Percentiles rank a stretch among this genome's conserved stretches.
Conservation (phyloP, 1,139 yeast genomes). For the Saccharomyces hybrid region DNA sequence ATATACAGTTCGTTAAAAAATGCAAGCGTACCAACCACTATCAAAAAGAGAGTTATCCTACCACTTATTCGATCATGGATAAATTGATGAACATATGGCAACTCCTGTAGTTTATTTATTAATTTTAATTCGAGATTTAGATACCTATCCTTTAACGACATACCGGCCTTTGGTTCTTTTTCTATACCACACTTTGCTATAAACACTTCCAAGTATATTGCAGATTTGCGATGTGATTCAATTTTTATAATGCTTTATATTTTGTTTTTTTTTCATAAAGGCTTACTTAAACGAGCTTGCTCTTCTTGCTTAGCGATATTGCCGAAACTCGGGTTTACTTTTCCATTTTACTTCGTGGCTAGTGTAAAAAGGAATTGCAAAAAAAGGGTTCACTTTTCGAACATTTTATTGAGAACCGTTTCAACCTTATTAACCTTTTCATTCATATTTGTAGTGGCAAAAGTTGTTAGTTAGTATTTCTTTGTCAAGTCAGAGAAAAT, state of each 20-base stretch:
- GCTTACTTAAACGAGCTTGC: constrained; percentile 2
- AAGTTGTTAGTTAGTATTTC: neutral
- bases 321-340: neutral
- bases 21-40: constrained; percentile 29
- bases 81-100: constrained; percentile 24
- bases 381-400: constrained; percentile 1
- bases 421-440: constrained; percentile 11
- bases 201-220: neutral
- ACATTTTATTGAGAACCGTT: constrained; percentile 6
- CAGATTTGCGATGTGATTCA: neutral
- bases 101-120: constrained; percentile 13
- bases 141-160: constrained; percentile 8
- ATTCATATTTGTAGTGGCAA: neutral
- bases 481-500: neutral
- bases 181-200: neutral
- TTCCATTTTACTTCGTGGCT: neutral
- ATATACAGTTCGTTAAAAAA: constrained; percentile 29
- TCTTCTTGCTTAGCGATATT: neutral
- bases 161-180: neutral
- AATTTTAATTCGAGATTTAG: constrained; percentile 17
- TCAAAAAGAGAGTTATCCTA: constrained; percentile 29
- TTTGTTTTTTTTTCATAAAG: neutral
- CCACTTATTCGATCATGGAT: constrained; percentile 28
- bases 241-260: neutral
- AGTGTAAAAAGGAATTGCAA: neutral